Conservation (phyloP, 176 grass and related monocot genomes). For the Lolium rigidum region DNA sequence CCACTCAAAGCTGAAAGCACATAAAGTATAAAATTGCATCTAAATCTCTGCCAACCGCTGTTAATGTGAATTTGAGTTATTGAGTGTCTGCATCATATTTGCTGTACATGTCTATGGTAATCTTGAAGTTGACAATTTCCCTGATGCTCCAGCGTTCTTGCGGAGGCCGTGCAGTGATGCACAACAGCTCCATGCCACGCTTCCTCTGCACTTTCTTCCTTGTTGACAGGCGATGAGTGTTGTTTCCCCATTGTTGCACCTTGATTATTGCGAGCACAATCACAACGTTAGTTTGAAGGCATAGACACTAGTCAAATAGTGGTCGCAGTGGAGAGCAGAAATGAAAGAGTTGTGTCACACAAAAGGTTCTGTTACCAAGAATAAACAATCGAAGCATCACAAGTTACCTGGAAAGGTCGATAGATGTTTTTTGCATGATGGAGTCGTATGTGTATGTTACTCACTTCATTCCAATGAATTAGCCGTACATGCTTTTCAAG, state of each 20-base stretch:
- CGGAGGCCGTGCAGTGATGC: slow-evolving; percentile 13
- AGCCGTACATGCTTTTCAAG: no score
- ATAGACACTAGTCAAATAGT: not conserved
- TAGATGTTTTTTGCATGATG: slow-evolving; percentile 2
- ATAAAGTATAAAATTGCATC: no score
- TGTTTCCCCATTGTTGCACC: slow-evolving; percentile 20
- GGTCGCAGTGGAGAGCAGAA: not conserved
- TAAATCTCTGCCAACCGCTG: not conserved
- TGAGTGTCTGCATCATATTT: not conserved
- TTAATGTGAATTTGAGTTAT: not conserved
- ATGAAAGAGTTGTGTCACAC: slow-evolving; percentile 2
- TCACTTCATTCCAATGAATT: no score
- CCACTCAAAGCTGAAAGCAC: not conserved
- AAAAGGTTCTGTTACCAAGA: not conserved
- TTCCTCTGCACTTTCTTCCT: not conserved
- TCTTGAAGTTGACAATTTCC: slow-evolving; percentile 44
- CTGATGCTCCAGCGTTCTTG: slow-evolving; percentile 44
- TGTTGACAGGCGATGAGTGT: not conserved
- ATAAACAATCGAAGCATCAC: not conserved
- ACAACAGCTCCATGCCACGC: not conserved
- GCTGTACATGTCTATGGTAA: slow-evolving; percentile 31
- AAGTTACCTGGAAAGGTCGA: not conserved
- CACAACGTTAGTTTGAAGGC: not conserved
- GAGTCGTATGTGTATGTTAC: slow-evolving; percentile 4
- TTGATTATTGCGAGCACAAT: not conserved